Conservation (phyloP, 164 flowering plant species). For the Magnolia sinica region DNA sequence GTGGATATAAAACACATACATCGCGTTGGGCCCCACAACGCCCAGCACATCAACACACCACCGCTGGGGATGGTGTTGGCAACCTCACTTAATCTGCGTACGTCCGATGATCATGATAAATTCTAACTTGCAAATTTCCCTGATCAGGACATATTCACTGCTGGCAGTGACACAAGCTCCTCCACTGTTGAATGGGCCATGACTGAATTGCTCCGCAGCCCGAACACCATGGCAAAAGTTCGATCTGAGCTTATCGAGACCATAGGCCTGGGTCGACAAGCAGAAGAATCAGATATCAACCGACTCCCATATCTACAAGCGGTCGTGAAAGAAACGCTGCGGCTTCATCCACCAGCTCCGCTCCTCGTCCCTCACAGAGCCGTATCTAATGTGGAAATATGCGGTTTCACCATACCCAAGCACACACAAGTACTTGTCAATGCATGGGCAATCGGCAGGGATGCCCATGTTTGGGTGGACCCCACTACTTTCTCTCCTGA, state of each 20-base stretch:
- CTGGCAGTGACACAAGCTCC: constrained; percentile 20
- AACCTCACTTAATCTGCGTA: too few species aligned
- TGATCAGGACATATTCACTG: constrained; percentile 17
- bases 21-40: too few species aligned
- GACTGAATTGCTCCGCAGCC: constrained; percentile 19
- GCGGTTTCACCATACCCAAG: constrained; percentile 14
- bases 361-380: constrained; percentile 23
- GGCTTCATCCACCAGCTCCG: constrained; percentile 19
- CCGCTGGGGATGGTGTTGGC: too few species aligned
- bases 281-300: constrained; percentile 10
- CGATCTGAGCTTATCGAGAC: constrained; percentile 1
- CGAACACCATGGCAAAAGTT: constrained; percentile 9
- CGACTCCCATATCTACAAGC: constrained; percentile 18
- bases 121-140: too few species aligned
- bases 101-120: too few species aligned
- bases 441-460: constrained; percentile 23
- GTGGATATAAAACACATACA: too few species aligned
- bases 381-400: constrained; percentile 5
- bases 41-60: too few species aligned
- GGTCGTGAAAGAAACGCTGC: constrained; percentile 17
- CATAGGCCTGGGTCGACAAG: neutral
- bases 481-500: constrained; percentile 21
- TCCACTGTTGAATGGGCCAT: constrained; percentile 25
- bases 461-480: constrained; percentile 13
- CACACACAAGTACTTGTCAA: constrained; percentile 17